A percentile compares a stretch with the other conserved stretches of the same genome.
phyloP scores from a whole-genome alignment of 139 green algal genomes.

The Tetratostichococcus sp. region DNA sequence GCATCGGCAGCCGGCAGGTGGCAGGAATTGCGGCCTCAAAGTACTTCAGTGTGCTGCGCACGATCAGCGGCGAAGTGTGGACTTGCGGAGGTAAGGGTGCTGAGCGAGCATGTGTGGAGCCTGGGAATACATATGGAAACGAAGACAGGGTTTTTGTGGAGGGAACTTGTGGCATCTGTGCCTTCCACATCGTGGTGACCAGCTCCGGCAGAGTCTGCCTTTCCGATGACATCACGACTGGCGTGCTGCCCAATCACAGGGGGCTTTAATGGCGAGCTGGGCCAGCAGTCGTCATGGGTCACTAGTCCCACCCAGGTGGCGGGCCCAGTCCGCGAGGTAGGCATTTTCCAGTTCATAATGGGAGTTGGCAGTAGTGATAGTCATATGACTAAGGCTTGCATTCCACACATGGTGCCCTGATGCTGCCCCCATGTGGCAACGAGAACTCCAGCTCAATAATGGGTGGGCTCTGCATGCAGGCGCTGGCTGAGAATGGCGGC shows the following conservation, averaged over 20 bases:
- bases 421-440: too few relatives aligned
- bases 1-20: slow-evolving; percentile 25
- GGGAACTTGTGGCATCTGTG: too few relatives aligned
- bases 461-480: not conserved
- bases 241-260: slow-evolving; percentile 21
- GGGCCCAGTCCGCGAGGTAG: slow-evolving; percentile 22
- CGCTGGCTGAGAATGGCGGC: slow-evolving; percentile 45
- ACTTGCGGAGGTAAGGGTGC: slow-evolving; percentile 21
- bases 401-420: not conserved
- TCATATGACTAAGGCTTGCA: too few relatives aligned
- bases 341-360: too few relatives aligned
- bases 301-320: slow-evolving; percentile 21
- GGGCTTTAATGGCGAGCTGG: slow-evolving; percentile 56
- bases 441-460: too few relatives aligned
- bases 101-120: too few relatives aligned
- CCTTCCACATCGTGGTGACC: too few relatives aligned
- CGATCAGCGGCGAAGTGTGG: slow-evolving; percentile 49
- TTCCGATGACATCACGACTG: too few relatives aligned
- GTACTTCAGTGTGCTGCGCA: slow-evolving; percentile 44
- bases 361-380: too few relatives aligned
- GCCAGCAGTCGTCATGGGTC: slow-evolving; percentile 33
- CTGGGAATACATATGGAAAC: too few relatives aligned
- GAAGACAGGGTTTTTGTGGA: too few relatives aligned
- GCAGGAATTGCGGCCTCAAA: slow-evolving; percentile 31
- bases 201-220: too few relatives aligned